phyloP scores from a whole-genome alignment of 768 basidiomycete genomes.

The Xerocomellus chrysenteron region DNA sequence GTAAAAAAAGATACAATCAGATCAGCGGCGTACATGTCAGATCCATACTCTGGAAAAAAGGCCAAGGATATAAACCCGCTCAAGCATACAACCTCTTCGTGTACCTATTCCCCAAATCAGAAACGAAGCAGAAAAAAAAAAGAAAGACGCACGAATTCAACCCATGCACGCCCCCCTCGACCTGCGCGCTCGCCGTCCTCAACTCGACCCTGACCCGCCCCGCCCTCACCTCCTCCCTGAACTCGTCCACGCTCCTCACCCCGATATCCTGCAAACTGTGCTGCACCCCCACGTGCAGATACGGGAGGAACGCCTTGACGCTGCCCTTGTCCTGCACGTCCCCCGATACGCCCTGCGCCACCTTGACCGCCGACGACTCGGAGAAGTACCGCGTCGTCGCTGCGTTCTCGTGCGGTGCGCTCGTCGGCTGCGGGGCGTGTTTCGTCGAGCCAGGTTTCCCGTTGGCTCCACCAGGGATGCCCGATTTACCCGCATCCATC shows the following conservation, averaged over 20 bases:
- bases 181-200: conserved; percentile 91
- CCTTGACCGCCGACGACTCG: conserved; percentile 78
- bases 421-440: conserved; percentile 48
- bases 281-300: conserved; percentile 77
- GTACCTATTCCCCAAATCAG: conserved; percentile 38
- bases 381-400: conserved; percentile 79
- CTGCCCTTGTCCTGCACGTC: conserved; percentile 98
- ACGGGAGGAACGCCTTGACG: conserved; percentile 89
- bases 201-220: conserved; percentile 86
- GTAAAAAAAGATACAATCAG: not conserved
- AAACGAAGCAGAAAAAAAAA: not conserved
- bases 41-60: not conserved
- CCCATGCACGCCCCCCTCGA: conserved; percentile 95
- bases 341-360: conserved; percentile 94
- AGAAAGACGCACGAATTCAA: conserved; percentile 82
- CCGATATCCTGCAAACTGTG: conserved; percentile 96
- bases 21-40: not conserved
- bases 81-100: conserved; percentile 56
- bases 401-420: conserved; percentile 74
- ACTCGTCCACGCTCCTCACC: conserved; percentile 59
- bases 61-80: not conserved
- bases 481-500: conserved; percentile 75
- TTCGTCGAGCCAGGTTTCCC: conserved; percentile 39
- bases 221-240: conserved; percentile 62
- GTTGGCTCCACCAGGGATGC: conserved; percentile 17